A percentile compares a stretch with the other conserved stretches of the same genome.
Conservation (phyloP, 768 basidiomycete genomes). For the Boletus sp. region DNA sequence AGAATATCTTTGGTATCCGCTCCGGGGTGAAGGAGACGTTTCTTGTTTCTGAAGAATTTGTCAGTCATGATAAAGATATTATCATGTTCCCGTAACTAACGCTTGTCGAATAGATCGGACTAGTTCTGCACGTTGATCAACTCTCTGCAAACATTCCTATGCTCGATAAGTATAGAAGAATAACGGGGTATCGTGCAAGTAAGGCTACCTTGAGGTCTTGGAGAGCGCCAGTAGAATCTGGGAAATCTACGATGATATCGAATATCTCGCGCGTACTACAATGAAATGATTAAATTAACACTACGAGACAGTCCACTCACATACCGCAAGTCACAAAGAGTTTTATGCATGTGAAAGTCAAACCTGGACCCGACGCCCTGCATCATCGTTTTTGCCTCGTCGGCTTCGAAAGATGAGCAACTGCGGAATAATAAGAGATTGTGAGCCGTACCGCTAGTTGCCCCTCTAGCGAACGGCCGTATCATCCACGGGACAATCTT, state of each 20-base stretch:
- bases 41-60: conserved; percentile 58
- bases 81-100: conserved; percentile 39
- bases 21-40: conserved; percentile 91
- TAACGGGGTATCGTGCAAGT: neutral
- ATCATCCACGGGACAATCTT: conserved; percentile 86
- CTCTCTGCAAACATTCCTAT: conserved; percentile 76
- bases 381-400: conserved; percentile 70
- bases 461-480: conserved; percentile 70
- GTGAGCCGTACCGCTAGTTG: conserved; percentile 47
- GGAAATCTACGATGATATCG: conserved; percentile 93
- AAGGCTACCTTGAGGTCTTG: conserved; percentile 73
- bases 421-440: neutral
- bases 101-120: conserved; percentile 76
- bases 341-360: conserved; percentile 92
- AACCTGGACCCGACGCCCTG: conserved; percentile 79
- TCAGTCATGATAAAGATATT: conserved; percentile 5
- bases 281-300: neutral
- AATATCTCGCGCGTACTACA: conserved; percentile 82
- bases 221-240: conserved; percentile 81
- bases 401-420: conserved; percentile 40
- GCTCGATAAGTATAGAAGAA: neutral
- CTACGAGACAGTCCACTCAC: conserved; percentile 20
- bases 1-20: conserved; percentile 92
- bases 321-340: conserved; percentile 81
- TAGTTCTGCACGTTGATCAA: conserved; percentile 75